Evolutionary conservation across 345 rosid species (phyloP).

Genomic region (Boechera divaricarpa): DNA sequence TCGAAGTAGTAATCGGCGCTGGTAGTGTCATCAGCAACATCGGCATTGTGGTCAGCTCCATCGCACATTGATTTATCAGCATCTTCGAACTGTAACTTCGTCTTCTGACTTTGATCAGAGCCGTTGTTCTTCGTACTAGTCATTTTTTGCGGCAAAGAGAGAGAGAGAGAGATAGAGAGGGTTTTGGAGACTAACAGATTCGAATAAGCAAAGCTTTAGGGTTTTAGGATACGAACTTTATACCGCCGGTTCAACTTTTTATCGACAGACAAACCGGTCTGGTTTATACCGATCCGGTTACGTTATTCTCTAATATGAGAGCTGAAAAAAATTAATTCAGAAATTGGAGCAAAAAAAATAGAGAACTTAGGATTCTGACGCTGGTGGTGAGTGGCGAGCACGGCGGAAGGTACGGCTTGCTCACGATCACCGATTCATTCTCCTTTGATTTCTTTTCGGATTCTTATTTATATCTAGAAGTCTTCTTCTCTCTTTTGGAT

Average conservation of each 20-base stretch:
- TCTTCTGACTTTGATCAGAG: slow-evolving; percentile 35
- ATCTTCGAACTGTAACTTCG: slow-evolving; percentile 53
- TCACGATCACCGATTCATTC: neutral
- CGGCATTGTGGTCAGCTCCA: slow-evolving; percentile 47
- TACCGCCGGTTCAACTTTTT: slow-evolving; percentile 6
- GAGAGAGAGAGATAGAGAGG: slow-evolving; percentile 12
- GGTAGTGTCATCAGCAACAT: slow-evolving; percentile 61
- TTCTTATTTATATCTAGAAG: neutral
- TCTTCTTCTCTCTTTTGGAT: neutral
- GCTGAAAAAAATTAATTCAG: too few relatives aligned
- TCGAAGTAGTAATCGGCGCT: slow-evolving; percentile 97
- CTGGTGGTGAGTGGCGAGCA: slow-evolving; percentile 30
- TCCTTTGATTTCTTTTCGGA: neutral
- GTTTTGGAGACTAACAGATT: slow-evolving; percentile 18
- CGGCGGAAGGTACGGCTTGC: slow-evolving; percentile 28
- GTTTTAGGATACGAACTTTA: slow-evolving; percentile 33
- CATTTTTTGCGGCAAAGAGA: slow-evolving; percentile 42
- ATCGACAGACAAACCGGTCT: neutral
- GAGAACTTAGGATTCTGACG: neutral
- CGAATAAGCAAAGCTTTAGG: slow-evolving; percentile 27
- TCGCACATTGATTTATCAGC: slow-evolving; percentile 60
- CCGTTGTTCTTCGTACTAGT: slow-evolving; percentile 46
- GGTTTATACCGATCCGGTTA: slow-evolving; percentile 1
- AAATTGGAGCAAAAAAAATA: neutral
- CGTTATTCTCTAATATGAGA: neutral